Base-by-base conservation (phyloP, 1,284 basidiomycete species). In the Kalmanozyma brasiliensis region DNA sequence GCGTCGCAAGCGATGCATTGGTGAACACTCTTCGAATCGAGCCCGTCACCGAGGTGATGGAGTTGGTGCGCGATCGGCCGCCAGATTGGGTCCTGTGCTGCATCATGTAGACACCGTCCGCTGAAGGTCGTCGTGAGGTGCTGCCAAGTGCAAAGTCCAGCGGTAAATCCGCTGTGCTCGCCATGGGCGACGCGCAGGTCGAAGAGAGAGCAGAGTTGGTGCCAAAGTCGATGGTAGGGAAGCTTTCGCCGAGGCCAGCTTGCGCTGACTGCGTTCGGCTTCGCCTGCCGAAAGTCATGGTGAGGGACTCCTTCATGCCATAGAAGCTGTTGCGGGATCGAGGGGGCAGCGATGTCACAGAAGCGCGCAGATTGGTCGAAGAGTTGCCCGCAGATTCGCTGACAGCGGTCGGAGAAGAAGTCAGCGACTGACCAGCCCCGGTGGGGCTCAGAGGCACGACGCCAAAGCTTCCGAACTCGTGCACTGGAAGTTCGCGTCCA, bases 21-120 rank as follows among this genome's bases (percentile, higher is more conserved):
- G 65, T 69, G 26, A 70, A 58, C 11, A 61, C 71, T 1, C 71
- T 42, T 8, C 71, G 52, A 16, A 73, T 48, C 32, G 70, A 73
- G 36, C 61, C 57, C 5, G 65, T 68, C 14, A 68, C 55, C 17
- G 65, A 58, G 22, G 59, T 42, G 45, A 64, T 57, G 20, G 67
- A 70, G 46, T 47, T 52, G 49, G 55, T 67, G 26, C 60, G 60
- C 11, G 52, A 61, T 22, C 69, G 47, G 29, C 53, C 48, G 23
- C 47, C 42, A 5, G 44, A 37, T 24, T 49, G 47, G 3, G 23
- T 24, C 47, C 48, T 56, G 6, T 33, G 58, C 33, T 42, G 49
- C 34, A 34, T 52, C 30, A 33, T 7, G 32, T 34, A 33, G 9
- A 53, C 7, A 14, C 64, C 57, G n/a, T 64, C 61, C 0, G 42